Percentiles rank a stretch among this genome's conserved stretches.
These are phyloP conservation scores for Amphicarpaea edgeworthii DNA, from an alignment of 306 rosid species.

Conservation along the genomic window DNA sequence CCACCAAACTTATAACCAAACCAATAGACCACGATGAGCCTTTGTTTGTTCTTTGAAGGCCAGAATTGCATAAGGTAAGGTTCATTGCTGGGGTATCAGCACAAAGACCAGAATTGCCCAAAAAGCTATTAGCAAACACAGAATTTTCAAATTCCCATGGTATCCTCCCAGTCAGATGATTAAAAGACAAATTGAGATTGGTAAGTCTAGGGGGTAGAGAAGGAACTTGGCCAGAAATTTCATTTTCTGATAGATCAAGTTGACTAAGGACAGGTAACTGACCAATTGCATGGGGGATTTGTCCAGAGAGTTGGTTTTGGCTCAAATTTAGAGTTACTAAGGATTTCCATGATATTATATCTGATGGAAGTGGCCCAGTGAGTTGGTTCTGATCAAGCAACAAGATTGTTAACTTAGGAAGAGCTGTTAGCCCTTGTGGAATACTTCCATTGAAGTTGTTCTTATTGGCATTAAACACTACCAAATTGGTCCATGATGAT, in stretches of 20 bases:
- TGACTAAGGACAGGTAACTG: constrained; percentile 53
- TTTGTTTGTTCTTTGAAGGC: constrained; percentile 42
- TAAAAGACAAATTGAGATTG: constrained; percentile 51
- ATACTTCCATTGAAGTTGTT: constrained; percentile 65
- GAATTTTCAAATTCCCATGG: constrained; percentile 56
- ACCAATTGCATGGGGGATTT: constrained; percentile 56
- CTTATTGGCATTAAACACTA: constrained; percentile 60
- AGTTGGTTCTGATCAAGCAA: constrained; percentile 63
- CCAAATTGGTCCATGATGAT: constrained; percentile 61
- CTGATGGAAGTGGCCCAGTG: constrained; percentile 55
- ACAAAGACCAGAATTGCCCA: constrained; percentile 74
- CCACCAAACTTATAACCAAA: constrained; percentile 54
- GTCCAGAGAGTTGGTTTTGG: constrained; percentile 60
- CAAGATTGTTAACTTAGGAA: constrained; percentile 52
- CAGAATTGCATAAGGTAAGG: constrained; percentile 53
- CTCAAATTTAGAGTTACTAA: constrained; percentile 55
- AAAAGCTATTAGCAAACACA: constrained; percentile 62
- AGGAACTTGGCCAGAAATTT: constrained; percentile 70
- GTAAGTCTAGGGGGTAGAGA: constrained; percentile 42
- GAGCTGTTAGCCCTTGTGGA: constrained; percentile 64
- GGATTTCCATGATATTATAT: constrained; percentile 57
- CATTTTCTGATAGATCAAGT: constrained; percentile 76
- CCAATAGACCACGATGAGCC: constrained; percentile 56
- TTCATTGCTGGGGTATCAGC: constrained; percentile 42
- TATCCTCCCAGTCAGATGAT: constrained; percentile 60